Conservation (phyloP, 495 filamentous ascomycete species). For the Hypoxylon intermedium region DNA sequence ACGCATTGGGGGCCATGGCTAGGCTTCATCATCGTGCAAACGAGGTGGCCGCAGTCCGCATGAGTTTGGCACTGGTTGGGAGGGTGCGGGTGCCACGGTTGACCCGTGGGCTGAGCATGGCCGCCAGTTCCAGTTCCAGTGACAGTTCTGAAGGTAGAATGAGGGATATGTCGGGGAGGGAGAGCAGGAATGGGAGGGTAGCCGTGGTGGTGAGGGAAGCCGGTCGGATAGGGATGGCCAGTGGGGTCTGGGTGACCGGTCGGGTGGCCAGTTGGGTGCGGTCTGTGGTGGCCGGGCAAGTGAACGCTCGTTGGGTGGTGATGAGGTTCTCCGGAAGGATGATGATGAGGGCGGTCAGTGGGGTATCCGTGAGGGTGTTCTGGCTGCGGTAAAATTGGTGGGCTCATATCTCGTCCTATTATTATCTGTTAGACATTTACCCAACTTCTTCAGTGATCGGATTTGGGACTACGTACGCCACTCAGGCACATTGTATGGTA, state of each 20-base stretch:
- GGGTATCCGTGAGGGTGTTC: not conserved
- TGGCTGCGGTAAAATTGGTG: not conserved
- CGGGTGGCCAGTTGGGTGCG: no score
- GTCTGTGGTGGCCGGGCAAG: conserved; percentile 8
- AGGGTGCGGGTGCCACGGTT: not conserved
- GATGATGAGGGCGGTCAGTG: not conserved
- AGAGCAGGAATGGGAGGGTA: no score
- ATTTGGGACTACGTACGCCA: conserved; percentile 12
- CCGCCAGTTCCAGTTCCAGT: conserved; percentile 5
- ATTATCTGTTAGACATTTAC: not conserved
- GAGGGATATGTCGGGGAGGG: not conserved
- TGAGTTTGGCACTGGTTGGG: not conserved
- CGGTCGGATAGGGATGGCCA: conserved; percentile 3
- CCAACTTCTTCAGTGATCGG: not conserved
- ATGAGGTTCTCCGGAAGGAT: not conserved
- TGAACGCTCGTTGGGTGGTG: conserved; percentile 1
- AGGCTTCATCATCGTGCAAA: conserved; percentile 2
- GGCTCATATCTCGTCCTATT: not conserved
- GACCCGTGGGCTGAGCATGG: not conserved
- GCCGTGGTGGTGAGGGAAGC: conserved; percentile 1
- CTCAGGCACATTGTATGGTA: conserved; percentile 21
- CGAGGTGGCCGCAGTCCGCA: conserved; percentile 2
- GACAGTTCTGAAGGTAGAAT: not conserved
- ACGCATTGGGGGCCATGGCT: conserved; percentile 3
- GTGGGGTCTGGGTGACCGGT: conserved; percentile 1